Conservation (phyloP, 2,329 filamentous ascomycete species). For the Elsinoe batatas region DNA sequence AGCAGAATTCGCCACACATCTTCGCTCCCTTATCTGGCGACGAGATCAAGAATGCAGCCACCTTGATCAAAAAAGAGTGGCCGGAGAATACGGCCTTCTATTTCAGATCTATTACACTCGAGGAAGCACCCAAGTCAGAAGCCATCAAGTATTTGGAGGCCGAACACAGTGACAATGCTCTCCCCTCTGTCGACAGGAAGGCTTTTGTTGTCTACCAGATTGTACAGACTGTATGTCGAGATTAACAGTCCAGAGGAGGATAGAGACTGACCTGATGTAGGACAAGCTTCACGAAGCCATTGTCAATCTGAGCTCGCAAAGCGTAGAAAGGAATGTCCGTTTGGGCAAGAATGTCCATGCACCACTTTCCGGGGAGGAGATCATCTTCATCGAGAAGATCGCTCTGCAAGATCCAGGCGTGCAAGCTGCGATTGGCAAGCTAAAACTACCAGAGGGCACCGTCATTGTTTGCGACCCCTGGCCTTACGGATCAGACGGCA, state of each 20-base stretch:
- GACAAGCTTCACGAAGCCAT: constrained; percentile 54
- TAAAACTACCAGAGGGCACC: constrained; percentile 48
- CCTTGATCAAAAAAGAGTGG: constrained; percentile 45
- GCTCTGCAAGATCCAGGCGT: constrained; percentile 48
- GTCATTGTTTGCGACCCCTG: constrained; percentile 53
- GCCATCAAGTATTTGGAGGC: constrained; percentile 17
- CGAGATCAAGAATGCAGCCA: constrained; percentile 46
- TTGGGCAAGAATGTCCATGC: constrained; percentile 49
- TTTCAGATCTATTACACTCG: constrained; percentile 54
- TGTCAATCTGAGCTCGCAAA: constrained; percentile 42
- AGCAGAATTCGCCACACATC: constrained; percentile 38
- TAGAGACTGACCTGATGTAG: constrained; percentile 25
- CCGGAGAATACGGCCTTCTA: constrained; percentile 46
- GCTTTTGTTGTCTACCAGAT: constrained; percentile 51
- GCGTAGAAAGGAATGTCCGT: constrained; percentile 48
- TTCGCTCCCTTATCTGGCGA: constrained; percentile 48
- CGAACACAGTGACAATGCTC: constrained; percentile 38
- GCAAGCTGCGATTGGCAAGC: constrained; percentile 48
- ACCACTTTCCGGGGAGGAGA: constrained; percentile 50
- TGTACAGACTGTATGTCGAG: constrained; percentile 43
- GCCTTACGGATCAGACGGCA: constrained; percentile 55
- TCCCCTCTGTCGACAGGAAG: constrained; percentile 46
- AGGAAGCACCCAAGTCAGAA: constrained; percentile 16
- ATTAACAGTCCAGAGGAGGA: background rate
- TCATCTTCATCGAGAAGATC: constrained; percentile 47